phyloP scores from a whole-genome alignment of 345 rosid species.

The Populus deltoides region DNA sequence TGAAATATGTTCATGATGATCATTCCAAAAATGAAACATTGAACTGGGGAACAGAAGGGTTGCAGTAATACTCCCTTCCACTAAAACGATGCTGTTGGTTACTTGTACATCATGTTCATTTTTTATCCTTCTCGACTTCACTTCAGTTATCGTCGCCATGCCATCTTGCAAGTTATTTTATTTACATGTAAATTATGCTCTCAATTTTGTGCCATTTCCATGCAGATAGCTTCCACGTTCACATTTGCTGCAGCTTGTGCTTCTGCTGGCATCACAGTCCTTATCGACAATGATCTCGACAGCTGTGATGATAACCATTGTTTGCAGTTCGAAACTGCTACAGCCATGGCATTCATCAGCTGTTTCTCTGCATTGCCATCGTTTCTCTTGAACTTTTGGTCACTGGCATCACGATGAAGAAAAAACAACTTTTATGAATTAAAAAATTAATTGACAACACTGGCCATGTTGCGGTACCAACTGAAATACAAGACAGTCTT shows the following conservation, averaged over 20 bases:
- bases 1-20: not conserved
- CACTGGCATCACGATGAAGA: conserved; percentile 53
- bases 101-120: not conserved
- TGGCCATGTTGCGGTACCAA: conserved; percentile 6
- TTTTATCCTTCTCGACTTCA: not conserved
- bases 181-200: not conserved
- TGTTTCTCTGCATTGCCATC: conserved; percentile 65
- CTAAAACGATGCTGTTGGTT: not conserved
- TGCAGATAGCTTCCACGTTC: conserved; percentile 72
- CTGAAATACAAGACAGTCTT: not conserved
- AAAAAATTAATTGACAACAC: not conserved
- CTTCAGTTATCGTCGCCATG: not conserved
- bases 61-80: not conserved
- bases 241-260: conserved; percentile 83
- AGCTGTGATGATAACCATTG: conserved; percentile 58
- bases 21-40: not conserved
- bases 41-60: not conserved
- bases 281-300: conserved; percentile 64
- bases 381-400: conserved; percentile 72
- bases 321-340: conserved; percentile 63
- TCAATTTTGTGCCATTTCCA: not conserved
- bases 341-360: conserved; percentile 72
- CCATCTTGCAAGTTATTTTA: not conserved
- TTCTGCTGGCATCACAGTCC: conserved; percentile 78
- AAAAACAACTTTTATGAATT: not conserved